These are phyloP conservation scores for Alternaria arbusti DNA, from an alignment of 2,329 filamentous ascomycete genomes.

Conservation along the genomic window DNA sequence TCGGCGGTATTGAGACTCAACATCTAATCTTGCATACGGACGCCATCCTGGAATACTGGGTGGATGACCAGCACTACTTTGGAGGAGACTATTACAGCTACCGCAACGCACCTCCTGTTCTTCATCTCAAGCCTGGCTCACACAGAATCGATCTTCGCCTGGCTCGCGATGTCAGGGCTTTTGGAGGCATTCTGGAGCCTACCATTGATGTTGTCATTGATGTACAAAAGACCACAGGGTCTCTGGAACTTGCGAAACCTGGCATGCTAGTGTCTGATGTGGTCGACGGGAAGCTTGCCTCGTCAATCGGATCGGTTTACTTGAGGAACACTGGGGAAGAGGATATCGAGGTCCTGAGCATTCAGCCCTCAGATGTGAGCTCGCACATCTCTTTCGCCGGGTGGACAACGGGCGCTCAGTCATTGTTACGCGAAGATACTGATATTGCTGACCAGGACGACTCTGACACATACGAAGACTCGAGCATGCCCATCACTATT, in stretches of 20 bases:
- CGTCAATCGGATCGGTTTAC: slow-evolving; percentile 56
- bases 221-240: slow-evolving; percentile 25
- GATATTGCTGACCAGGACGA: slow-evolving; percentile 17
- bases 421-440: slow-evolving; percentile 15
- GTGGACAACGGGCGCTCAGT: slow-evolving; percentile 12
- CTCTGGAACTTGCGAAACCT: slow-evolving; percentile 42
- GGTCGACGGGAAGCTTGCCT: slow-evolving; percentile 56
- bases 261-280: slow-evolving; percentile 59
- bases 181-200: slow-evolving; percentile 60
- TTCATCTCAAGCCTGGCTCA: slow-evolving; percentile 57
- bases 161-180: slow-evolving; percentile 62
- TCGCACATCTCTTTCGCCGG: slow-evolving; percentile 8
- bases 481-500: slow-evolving; percentile 18
- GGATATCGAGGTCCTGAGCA: slow-evolving; percentile 44
- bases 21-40: slow-evolving; percentile 55
- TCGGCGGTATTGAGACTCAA: slow-evolving; percentile 44
- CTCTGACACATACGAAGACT: background rate
- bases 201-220: slow-evolving; percentile 50
- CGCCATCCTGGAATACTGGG: slow-evolving; percentile 59
- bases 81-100: slow-evolving; percentile 65
- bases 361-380: slow-evolving; percentile 33
- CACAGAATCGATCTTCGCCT: slow-evolving; percentile 62
- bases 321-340: slow-evolving; percentile 55
- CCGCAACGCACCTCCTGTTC: slow-evolving; percentile 56
- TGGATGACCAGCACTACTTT: slow-evolving; percentile 60